Evolutionary conservation across 139 green algal genomes (phyloP).

Genomic region (Astrephomene gubernaculifera): DNA sequence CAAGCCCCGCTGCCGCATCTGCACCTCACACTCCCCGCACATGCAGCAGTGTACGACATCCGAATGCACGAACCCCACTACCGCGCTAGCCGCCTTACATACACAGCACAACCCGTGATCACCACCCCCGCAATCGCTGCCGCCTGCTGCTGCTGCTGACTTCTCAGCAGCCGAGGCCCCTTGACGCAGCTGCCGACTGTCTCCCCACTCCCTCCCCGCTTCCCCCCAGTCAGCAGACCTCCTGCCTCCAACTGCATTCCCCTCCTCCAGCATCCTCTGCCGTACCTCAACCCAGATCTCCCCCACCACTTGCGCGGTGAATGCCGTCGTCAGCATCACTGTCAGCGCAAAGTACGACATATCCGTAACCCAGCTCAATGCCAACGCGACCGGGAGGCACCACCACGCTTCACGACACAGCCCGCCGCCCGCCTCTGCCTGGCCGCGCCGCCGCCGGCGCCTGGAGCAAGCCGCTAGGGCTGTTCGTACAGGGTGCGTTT

Average conservation of each 20-base stretch:
- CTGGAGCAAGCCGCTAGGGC: too few relatives aligned
- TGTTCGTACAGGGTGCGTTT: too few relatives aligned
- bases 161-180: neutral
- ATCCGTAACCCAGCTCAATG: neutral
- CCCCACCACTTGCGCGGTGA: neutral
- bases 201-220: neutral
- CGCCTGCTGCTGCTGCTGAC: too few relatives aligned
- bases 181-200: neutral
- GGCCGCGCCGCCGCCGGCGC: too few relatives aligned
- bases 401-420: neutral
- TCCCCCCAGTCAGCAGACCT: too few relatives aligned
- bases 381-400: neutral
- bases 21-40: slow-evolving; percentile 13
- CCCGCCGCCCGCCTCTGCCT: too few relatives aligned
- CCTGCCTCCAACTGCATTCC: neutral
- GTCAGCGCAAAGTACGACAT: neutral
- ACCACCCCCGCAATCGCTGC: too few relatives aligned
- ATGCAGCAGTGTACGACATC: slow-evolving; percentile 31
- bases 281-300: neutral
- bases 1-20: neutral
- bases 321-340: neutral
- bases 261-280: neutral
- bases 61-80: slow-evolving; percentile 23
- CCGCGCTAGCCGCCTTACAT: slow-evolving; percentile 3
- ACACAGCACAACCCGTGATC: slow-evolving; percentile 37